phyloP scores from a whole-genome alignment of 371 early-diverging fungal species.

The Basidiobolus heterosporus region DNA sequence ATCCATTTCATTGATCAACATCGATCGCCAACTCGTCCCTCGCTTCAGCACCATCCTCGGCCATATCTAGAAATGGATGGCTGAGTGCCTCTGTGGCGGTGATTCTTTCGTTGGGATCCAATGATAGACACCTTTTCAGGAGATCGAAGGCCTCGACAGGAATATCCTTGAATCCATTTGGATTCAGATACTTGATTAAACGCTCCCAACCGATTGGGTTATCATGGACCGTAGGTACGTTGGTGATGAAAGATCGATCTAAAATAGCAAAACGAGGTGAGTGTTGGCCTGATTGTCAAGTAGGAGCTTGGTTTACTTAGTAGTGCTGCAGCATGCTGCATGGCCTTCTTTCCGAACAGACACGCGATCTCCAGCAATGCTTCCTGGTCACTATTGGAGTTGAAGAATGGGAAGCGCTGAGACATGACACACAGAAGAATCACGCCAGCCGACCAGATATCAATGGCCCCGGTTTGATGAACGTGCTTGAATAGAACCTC shows the following conservation, averaged over 20 bases:
- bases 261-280: constrained; percentile 1
- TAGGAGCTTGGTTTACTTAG: no score
- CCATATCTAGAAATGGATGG: constrained; percentile 34
- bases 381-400: constrained; percentile 75
- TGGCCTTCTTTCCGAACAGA: constrained; percentile 68
- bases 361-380: constrained; percentile 78
- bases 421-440: constrained; percentile 72
- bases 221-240: constrained; percentile 28
- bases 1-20: no score
- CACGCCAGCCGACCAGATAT: constrained; percentile 87
- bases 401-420: constrained; percentile 86
- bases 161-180: constrained; percentile 8
- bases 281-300: neutral
- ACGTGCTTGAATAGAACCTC: constrained; percentile 83
- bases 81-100: constrained; percentile 39
- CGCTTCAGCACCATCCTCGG: no score
- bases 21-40: no score
- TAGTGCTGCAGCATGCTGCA: constrained; percentile 19
- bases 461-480: constrained; percentile 52
- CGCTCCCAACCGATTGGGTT: constrained; percentile 17
- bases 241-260: constrained; percentile 41
- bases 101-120: constrained; percentile 25
- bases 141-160: constrained; percentile 23
- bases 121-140: constrained; percentile 18
- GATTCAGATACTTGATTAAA: constrained; percentile 21